Percentiles rank a stretch among this genome's conserved stretches.
These are phyloP conservation scores for Austroboletus sp. DNA, from an alignment of 1,284 basidiomycete genomes.

Conservation along the genomic window DNA sequence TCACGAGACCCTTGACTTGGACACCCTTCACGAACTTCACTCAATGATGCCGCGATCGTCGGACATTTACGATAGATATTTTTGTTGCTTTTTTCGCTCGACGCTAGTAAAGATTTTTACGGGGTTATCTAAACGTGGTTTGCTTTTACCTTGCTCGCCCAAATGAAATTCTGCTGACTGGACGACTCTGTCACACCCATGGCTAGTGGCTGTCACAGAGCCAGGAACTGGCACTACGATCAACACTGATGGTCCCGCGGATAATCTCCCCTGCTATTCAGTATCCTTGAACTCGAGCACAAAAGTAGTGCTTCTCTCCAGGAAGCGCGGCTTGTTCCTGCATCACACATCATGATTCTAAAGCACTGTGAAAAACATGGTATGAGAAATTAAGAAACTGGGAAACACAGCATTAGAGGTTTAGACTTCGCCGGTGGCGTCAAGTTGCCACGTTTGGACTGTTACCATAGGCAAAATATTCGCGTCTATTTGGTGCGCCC, in stretches of 20 bases:
- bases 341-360: not conserved
- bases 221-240: not conserved
- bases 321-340: too few species aligned
- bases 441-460: constrained; percentile 14
- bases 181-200: not conserved
- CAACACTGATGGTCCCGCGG: not conserved
- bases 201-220: too few species aligned
- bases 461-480: not conserved
- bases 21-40: not conserved
- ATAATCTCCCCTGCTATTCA: not conserved
- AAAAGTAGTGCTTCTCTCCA: not conserved
- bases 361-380: constrained; percentile 13
- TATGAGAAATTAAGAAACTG: too few species aligned
- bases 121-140: constrained; percentile 5
- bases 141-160: constrained; percentile 4
- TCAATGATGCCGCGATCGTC: not conserved
- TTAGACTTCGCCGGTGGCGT: constrained; percentile 22
- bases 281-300: not conserved
- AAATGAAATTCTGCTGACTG: constrained; percentile 5
- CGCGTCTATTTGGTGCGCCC: constrained; percentile 1
- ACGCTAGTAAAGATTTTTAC: constrained; percentile 1
- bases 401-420: constrained; percentile 20
- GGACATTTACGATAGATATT: not conserved
- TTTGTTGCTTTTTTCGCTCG: not conserved
- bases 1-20: not conserved